Percentiles rank a stretch among this genome's conserved stretches.
Conservation (phyloP, 371 early-diverging fungal genomes). For the Rhizopus arrhizus region DNA sequence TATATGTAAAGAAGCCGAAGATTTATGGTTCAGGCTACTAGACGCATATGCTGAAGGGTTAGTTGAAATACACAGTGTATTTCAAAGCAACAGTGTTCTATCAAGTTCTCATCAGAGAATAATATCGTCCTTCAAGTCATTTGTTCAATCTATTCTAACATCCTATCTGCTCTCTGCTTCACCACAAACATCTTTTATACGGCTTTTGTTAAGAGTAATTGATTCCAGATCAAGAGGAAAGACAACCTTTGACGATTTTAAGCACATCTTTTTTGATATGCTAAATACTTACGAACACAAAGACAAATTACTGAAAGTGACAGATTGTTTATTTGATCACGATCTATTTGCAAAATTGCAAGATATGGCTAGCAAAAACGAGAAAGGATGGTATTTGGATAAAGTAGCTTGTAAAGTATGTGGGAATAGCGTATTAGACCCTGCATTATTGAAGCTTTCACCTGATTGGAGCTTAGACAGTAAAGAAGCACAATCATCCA, state of each 20-base stretch:
- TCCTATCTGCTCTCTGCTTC: slow-evolving; percentile 64
- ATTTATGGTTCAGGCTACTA: slow-evolving; percentile 70
- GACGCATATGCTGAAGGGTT: slow-evolving; percentile 64
- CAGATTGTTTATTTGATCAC: slow-evolving; percentile 69
- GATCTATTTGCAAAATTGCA: slow-evolving; percentile 62
- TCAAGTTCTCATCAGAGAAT: slow-evolving; percentile 46
- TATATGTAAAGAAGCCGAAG: slow-evolving; percentile 55
- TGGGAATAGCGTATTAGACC: slow-evolving; percentile 53
- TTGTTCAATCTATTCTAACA: slow-evolving; percentile 65
- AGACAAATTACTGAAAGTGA: slow-evolving; percentile 70
- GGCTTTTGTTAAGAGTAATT: slow-evolving; percentile 65
- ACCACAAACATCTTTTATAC: slow-evolving; percentile 67
- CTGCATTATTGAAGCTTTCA: slow-evolving; percentile 35
- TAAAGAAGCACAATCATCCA: not conserved
- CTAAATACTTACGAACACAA: slow-evolving; percentile 79
- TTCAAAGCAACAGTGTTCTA: slow-evolving; percentile 21
- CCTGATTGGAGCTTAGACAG: slow-evolving; percentile 34
- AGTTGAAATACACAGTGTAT: slow-evolving; percentile 39
- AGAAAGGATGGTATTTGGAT: slow-evolving; percentile 65
- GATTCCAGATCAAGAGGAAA: slow-evolving; percentile 57
- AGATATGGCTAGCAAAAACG: slow-evolving; percentile 56
- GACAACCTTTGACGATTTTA: slow-evolving; percentile 73
- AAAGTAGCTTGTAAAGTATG: slow-evolving; percentile 63
- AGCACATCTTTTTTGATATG: slow-evolving; percentile 74
- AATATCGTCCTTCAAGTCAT: slow-evolving; percentile 59